Evolutionary conservation across 176 grass and related monocot species (phyloP), one percentile per base, ranked within the genome.

Genomic region (Musa troglodytarum): DNA sequence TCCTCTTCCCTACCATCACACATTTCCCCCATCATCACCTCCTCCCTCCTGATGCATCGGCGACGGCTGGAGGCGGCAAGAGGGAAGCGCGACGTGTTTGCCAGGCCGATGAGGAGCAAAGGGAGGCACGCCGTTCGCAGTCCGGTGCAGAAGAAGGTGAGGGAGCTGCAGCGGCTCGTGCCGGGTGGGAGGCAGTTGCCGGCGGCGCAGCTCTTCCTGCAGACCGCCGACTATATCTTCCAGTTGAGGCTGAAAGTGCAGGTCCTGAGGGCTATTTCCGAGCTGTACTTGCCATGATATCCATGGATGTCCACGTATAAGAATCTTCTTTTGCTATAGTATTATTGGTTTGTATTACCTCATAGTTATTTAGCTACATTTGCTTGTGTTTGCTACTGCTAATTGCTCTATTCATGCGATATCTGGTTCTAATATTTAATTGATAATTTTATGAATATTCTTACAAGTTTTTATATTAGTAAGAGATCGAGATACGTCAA

Each of bases 131-230:
- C 74, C 29, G 24, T 34, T 71, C 76, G 63, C 9, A 68, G 13
- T 65, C 6, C 89, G n/a, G 28, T 87, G 63, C 59, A 63, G 43
- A 82, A 76, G 54, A 96, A 84, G 83, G 87, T 96, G 65, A 74
- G 85, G 57, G 87, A 96, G 78, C 92, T 96, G 17, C 92, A 88
- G 80, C 81, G 89, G 78, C 81, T 96, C 22, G 92, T 96, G n/a
- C 92, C 89, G 1, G 89, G 89, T 20, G 76, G 78, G 16, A 68
- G 23, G 22, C 80, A 69, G 8, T 29, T 84, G 83, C 87, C 82
- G 11, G 87, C 89, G n/a, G 87, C 78, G 61, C 85, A 80, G 52
- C 83, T 96, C 49, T 77, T 96, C 21, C 15, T 86, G 59, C 87
- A 78, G 68, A 79, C 92, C 16, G 85, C 92, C 52, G 87, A 88